phyloP scores from a whole-genome alignment of 2,329 filamentous ascomycete genomes.

The Colletotrichum tabaci region DNA sequence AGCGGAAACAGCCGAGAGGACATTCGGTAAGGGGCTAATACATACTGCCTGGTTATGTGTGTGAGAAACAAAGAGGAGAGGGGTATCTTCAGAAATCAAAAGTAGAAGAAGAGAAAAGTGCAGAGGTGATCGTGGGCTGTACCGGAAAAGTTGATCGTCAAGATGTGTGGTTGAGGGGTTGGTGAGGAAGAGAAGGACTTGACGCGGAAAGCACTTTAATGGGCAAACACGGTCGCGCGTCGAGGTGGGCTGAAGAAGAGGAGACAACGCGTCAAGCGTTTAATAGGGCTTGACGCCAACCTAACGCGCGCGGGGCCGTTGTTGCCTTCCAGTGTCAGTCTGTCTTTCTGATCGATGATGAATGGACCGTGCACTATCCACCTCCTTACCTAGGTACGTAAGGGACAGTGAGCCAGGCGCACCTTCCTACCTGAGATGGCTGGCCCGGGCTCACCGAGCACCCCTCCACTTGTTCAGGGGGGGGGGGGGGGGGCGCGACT shows the following conservation, averaged over 20 bases:
- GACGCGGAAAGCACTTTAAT: constrained; percentile 52
- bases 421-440: constrained; percentile 21
- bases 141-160: constrained; percentile 8
- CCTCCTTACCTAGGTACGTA: constrained; percentile 13
- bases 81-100: constrained; percentile 37
- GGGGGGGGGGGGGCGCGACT: constrained; percentile 19
- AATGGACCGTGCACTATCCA: constrained; percentile 30
- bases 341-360: constrained; percentile 4
- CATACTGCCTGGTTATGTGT: constrained; percentile 37
- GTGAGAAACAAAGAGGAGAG: constrained; percentile 16
- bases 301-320: constrained; percentile 47
- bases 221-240: constrained; percentile 47
- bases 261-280: constrained; percentile 50
- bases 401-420: not conserved
- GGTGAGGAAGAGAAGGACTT: constrained; percentile 37
- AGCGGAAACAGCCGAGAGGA: not conserved
- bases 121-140: constrained; percentile 20
- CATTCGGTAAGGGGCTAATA: constrained; percentile 3
- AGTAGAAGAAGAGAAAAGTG: constrained; percentile 16
- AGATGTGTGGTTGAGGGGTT: constrained; percentile 31
- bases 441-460: constrained; percentile 40
- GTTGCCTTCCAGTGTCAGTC: not conserved
- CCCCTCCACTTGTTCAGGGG: constrained; percentile 21
- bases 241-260: constrained; percentile 44
- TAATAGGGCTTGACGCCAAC: constrained; percentile 49